phyloP scores from a whole-genome alignment of 1,284 basidiomycete species.

The Trichosporon sp. region DNA sequence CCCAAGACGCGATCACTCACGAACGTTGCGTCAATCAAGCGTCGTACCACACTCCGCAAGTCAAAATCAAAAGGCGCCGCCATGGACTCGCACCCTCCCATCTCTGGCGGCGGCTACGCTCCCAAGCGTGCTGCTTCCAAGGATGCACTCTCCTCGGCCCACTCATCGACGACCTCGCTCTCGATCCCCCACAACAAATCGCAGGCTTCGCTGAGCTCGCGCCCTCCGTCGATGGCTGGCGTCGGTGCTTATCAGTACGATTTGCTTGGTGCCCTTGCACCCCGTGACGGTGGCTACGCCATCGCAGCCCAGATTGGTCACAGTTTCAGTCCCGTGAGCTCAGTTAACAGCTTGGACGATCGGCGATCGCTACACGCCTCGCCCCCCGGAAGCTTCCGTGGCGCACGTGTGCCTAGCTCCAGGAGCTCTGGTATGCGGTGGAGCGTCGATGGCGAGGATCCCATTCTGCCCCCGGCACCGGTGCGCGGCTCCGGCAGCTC shows the following conservation, averaged over 20 bases:
- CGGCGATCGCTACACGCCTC: slow-evolving; percentile 24
- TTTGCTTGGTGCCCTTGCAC: slow-evolving; percentile 40
- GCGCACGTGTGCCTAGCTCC: slow-evolving; percentile 32
- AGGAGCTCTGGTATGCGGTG: slow-evolving; percentile 44
- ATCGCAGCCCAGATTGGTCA: slow-evolving; percentile 43
- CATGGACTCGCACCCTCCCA: slow-evolving; percentile 18
- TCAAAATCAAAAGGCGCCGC: slow-evolving; percentile 18
- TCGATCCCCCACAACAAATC: slow-evolving; percentile 38
- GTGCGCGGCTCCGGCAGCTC: slow-evolving; percentile 15
- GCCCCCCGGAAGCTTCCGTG: slow-evolving; percentile 17
- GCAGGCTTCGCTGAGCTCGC: slow-evolving; percentile 20
- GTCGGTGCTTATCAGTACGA: slow-evolving; percentile 34
- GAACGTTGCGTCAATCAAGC: slow-evolving; percentile 28
- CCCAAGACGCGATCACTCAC: slow-evolving; percentile 37
- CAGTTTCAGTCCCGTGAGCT: slow-evolving; percentile 11
- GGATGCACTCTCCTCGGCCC: slow-evolving; percentile 31
- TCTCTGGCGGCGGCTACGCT: slow-evolving; percentile 15
- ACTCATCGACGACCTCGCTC: slow-evolving; percentile 41
- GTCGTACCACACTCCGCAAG: slow-evolving; percentile 17
- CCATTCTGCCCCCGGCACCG: slow-evolving; percentile 19
- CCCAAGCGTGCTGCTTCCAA: slow-evolving; percentile 8
- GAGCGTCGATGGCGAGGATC: slow-evolving; percentile 43
- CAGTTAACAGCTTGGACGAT: slow-evolving; percentile 27
- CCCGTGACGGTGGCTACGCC: slow-evolving; percentile 49
- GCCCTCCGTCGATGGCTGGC: slow-evolving; percentile 30